Base-by-base conservation (phyloP, 192 early-diverging fungal genomes). In the Gorgonomyces haynaldii region DNA sequence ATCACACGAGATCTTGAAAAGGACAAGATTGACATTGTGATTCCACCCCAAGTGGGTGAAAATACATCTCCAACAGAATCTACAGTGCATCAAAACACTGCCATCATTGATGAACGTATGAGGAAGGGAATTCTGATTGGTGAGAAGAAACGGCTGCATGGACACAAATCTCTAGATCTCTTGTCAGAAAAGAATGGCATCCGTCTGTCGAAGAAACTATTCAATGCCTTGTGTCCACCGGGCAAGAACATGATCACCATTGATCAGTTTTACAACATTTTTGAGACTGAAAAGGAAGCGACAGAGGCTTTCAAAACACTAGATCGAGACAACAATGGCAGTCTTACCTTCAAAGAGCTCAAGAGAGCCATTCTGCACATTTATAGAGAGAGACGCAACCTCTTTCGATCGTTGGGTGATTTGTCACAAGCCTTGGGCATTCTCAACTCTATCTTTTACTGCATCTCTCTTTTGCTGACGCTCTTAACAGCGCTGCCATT, bases 291-390 rank as follows among this genome's bases (percentile, higher is more conserved):
- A 19, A 23, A 19, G 20, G 17, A 7, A 16, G 40, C 91, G 1
- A 62, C 70, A 20, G 75, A 81, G 54, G 91, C 91, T 4, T 94
- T 94, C 62, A 61, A 61, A 12, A 55, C 87, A 23, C 86, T 94
- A 57, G 90, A 94, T 65, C 76, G 76, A 58, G 89, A 94, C 61
- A 77, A 74, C 26, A 89, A 89, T 59, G 88, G 88, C 26, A 86
- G 86, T 41, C 78, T 94, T 42, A 84, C 79, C 50, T 75, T 80
- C 30, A 64, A 70, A 22, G 91, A 91, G 60, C 71, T 94, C 51
- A 84, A 82, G 25, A 77, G 84, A 38, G 72, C 71, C 27, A 81
- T 88, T 34, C 60, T 91, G 31, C 65, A 70, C 6, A 76, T 86
- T 13, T 94, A 89, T 66, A 75, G 77, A 56, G 89, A 94, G 46